Evolutionary conservation across 345 rosid species (phyloP), one percentile per base, ranked within the genome.

Genomic region (Gossypium herbaceum): DNA sequence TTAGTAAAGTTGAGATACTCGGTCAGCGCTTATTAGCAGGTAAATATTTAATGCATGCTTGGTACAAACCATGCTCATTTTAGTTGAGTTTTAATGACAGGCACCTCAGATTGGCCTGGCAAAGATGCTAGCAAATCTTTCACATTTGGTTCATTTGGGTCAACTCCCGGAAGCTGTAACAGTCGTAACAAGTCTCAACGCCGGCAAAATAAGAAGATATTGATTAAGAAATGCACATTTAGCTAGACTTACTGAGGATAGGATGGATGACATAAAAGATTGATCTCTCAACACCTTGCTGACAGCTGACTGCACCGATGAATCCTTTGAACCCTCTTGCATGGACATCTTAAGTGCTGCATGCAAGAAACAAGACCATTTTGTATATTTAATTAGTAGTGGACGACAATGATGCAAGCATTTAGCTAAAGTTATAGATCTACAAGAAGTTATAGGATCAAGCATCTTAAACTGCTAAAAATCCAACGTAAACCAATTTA

Each of bases 271-370:
- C 82, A 92, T 81, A 79, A 90, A 87, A n/a, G 93, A 88, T 79
- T 90, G 93, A 80, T 92, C 94, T 67, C 82, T 89, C 73, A 90
- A 78, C 64, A 85, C 86, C 78, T 78, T 79, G 81, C 77, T 79
- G 63, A 84, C 62, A 65, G 84, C 89, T 47, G 84, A 72, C 73
- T 77, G 77, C 22, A 52, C 71, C 19, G 86, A 67, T 50, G 80
- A 25, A 56, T 78, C 85, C 59, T 77, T 88, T 76, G 83, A 74
- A 74, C 58, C 59, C 3, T 82, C 91, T 76, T 78, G 79, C 87
- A 90, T 81, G 66, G 94, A 90, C 89, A 90, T 84, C 77, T 90
- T 90, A 83, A 92, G 87, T 78, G 94, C 97, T 92, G 86, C 85
- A 71, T 41, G 69, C 77, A 56, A 74, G 57, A 74, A 75, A 44